phyloP scores from a whole-genome alignment of 2,329 filamentous ascomycete species.

The Sphaerulina musiva region DNA sequence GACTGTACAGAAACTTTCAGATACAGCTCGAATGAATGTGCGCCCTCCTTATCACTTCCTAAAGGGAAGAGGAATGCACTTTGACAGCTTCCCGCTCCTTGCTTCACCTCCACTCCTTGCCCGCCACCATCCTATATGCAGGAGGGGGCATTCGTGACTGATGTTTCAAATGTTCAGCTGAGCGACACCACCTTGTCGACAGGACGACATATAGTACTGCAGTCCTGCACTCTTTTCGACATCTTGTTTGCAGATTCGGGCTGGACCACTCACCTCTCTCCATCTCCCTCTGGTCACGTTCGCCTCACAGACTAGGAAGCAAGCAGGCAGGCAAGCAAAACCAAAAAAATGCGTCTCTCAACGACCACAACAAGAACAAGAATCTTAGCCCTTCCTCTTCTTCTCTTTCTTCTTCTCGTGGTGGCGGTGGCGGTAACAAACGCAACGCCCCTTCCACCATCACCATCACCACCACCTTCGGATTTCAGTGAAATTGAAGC shows the following conservation, averaged over 20 bases:
- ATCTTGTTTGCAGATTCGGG: neutral
- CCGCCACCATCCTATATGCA: neutral
- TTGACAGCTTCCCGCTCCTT: neutral
- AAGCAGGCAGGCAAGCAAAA: too few relatives aligned
- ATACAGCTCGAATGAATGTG: neutral
- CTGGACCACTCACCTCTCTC: neutral
- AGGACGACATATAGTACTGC: too few relatives aligned
- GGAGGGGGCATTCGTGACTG: neutral
- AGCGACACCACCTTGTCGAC: too few relatives aligned
- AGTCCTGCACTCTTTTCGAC: neutral
- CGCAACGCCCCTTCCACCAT: conserved; percentile 7
- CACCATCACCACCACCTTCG: neutral
- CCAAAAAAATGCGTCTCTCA: too few relatives aligned
- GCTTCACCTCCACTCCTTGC: neutral
- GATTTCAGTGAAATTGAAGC: conserved; percentile 26
- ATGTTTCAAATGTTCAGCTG: neutral
- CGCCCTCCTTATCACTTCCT: neutral
- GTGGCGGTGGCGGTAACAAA: neutral
- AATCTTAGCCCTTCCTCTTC: too few relatives aligned
- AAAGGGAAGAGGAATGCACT: neutral
- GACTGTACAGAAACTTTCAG: neutral
- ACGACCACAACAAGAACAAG: too few relatives aligned
- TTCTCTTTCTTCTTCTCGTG: too few relatives aligned
- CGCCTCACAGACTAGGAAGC: too few relatives aligned
- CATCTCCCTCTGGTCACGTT: too few relatives aligned